A percentile compares a stretch with the other conserved stretches of the same genome.
phyloP scores from a whole-genome alignment of 768 basidiomycete genomes.

The Auricularia cornea region DNA sequence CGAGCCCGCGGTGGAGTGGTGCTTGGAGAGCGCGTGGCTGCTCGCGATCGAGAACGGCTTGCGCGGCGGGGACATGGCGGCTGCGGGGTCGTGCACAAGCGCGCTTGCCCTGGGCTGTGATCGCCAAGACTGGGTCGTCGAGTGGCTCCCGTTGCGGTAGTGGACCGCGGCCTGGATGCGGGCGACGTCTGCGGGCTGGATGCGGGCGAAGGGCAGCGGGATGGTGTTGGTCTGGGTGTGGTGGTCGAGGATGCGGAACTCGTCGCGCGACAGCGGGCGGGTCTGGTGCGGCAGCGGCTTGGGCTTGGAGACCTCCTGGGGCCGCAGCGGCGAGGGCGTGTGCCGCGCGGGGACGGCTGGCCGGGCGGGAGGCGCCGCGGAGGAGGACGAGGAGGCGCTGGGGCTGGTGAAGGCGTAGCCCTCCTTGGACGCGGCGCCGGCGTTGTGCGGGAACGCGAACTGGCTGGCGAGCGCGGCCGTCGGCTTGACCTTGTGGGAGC shows the following conservation, averaged over 20 bases:
- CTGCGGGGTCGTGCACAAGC: not conserved
- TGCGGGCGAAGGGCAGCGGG: not conserved
- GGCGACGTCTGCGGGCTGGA: not conserved
- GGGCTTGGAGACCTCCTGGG: not conserved
- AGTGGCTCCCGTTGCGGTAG: not conserved
- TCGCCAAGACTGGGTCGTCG: not conserved
- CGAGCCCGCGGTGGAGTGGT: not conserved
- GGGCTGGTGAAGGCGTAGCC: not conserved
- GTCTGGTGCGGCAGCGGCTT: not conserved
- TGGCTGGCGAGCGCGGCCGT: not conserved
- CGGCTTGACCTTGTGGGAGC: not conserved
- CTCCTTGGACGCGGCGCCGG: not conserved
- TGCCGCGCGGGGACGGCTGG: not conserved
- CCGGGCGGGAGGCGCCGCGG: not conserved
- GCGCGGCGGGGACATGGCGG: not conserved
- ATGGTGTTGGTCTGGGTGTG: not conserved
- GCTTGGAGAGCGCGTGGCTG: not conserved
- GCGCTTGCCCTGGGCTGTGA: not conserved
- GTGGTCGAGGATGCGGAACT: not conserved
- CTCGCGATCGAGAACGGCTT: not conserved
- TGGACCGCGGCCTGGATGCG: not conserved
- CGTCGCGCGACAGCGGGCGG: not conserved
- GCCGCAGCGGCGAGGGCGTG: not conserved
- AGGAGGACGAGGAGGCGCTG: not conserved
- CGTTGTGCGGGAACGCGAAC: constrained; percentile 1